Evolutionary conservation across 257 asterid species (phyloP).

Genomic region (Cruciata laevipes): DNA sequence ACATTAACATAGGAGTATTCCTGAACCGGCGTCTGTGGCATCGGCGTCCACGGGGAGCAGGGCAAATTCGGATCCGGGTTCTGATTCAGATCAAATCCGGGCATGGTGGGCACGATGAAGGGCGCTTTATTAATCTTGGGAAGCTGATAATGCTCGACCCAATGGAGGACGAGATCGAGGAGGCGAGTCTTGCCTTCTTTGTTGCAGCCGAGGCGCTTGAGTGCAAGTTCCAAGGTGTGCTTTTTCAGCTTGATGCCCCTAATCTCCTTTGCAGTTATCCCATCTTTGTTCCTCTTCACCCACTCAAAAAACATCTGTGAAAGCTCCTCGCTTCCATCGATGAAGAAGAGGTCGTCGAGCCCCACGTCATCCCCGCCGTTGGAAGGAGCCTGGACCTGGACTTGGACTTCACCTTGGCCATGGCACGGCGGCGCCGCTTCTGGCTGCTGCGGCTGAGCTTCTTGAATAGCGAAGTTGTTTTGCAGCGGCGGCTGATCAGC

Average conservation of each 20-base stretch:
- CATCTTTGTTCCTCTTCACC: conserved; percentile 71
- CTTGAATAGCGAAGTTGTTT: too few relatives aligned
- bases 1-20: neutral
- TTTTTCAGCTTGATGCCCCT: conserved; percentile 69
- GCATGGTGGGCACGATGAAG: neutral
- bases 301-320: conserved; percentile 68
- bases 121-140: conserved; percentile 35
- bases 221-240: conserved; percentile 72
- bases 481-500: neutral
- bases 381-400: neutral
- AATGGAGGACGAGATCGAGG: conserved; percentile 60
- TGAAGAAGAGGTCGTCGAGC: conserved; percentile 24
- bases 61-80: conserved; percentile 12
- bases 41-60: conserved; percentile 9
- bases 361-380: conserved; percentile 2
- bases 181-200: conserved; percentile 75
- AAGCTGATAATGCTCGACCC: conserved; percentile 75
- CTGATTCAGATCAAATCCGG: conserved; percentile 10
- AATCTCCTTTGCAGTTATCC: conserved; percentile 78
- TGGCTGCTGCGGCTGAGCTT: neutral
- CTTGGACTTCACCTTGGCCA: too few relatives aligned
- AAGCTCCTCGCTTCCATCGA: conserved; percentile 57
- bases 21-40: conserved; percentile 4
- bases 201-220: conserved; percentile 53
- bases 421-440: neutral